Base-by-base conservation (phyloP, 2,329 filamentous ascomycete genomes). In the Colletotrichum karsti region DNA sequence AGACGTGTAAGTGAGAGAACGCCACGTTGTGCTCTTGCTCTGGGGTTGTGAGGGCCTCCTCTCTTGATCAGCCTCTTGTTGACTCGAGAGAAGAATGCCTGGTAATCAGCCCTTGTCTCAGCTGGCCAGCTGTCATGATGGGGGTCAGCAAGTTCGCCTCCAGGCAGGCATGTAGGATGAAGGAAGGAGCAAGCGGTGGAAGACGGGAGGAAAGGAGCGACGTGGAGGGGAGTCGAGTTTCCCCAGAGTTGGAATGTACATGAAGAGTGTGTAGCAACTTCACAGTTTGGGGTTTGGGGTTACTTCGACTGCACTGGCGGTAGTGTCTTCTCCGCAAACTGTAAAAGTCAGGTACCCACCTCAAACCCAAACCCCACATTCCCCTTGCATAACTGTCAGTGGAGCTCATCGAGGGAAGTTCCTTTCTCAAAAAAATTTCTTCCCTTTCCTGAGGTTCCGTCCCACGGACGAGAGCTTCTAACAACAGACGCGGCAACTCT, bases 251-350 rank as follows among this genome's bases (percentile, higher is more conserved):
- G n/a, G n/a, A n/a, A n/a, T n/a, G n/a, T n/a, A n/a, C n/a, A n/a
- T n/a, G n/a, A n/a, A n/a, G n/a, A n/a, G n/a, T n/a, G n/a, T n/a
- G n/a, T n/a, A n/a, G n/a, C n/a, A n/a, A n/a, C n/a, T n/a, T n/a
- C n/a, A n/a, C n/a, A n/a, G n/a, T 63, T 63, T 58, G 33, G 64
- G 59, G 64, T 22, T 53, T 64, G 60, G 60, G 53, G 37, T 30
- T 41, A 64, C 60, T 44, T 64, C n/a, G n/a, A n/a, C n/a, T 58
- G 26, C 48, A 53, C 55, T 57, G 42, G 44, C 28, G 51, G 57
- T n/a, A n/a, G n/a, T n/a, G n/a, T 26, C 44, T 53, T 67, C 60
- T 67, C 64, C 53, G 60, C 59, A 64, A 58, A 58, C 24, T 55
- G 57, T 54, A 54, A 55, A 33, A 24, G 24, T 26, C n/a, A 46